A percentile compares a stretch with the other conserved stretches of the same genome.
Evolutionary conservation across 2,329 filamentous ascomycete genomes (phyloP).

Genomic region (Albifimbria verrucaria): DNA sequence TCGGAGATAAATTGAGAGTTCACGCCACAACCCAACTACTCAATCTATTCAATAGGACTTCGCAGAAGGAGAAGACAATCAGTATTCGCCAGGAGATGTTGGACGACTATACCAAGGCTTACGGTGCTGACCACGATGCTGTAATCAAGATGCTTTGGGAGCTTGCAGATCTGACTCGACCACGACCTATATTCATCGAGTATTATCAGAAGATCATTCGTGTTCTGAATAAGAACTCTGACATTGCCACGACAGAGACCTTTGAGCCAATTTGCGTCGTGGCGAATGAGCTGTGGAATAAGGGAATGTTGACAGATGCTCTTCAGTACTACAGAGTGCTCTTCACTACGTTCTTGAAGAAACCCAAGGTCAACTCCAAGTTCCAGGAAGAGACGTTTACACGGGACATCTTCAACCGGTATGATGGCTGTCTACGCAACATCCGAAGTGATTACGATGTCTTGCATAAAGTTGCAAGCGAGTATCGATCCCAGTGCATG

Average conservation of each 20-base stretch:
- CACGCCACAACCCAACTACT: constrained; percentile 23
- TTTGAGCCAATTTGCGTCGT: constrained; percentile 34
- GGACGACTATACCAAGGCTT: constrained; percentile 30
- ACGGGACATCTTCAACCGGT: constrained; percentile 27
- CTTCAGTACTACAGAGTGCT: constrained; percentile 28
- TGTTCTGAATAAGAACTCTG: constrained; percentile 32
- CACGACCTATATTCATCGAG: constrained; percentile 31
- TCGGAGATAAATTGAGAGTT: constrained; percentile 24
- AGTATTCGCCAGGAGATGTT: constrained; percentile 33
- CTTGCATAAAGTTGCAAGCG: constrained; percentile 29
- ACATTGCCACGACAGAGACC: constrained; percentile 29
- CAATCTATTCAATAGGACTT: constrained; percentile 20
- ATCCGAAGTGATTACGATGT: constrained; percentile 24
- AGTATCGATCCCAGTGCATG: constrained; percentile 31
- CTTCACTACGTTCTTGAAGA: constrained; percentile 32
- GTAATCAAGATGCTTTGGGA: constrained; percentile 33
- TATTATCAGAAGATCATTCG: constrained; percentile 34
- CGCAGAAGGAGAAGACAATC: constrained; percentile 31
- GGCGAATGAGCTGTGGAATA: constrained; percentile 32
- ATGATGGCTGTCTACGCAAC: constrained; percentile 30
- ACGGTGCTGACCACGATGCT: constrained; percentile 27
- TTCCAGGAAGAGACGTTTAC: constrained; percentile 30
- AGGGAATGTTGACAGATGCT: constrained; percentile 33
- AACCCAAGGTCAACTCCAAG: constrained; percentile 26
- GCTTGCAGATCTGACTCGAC: constrained; percentile 30